These are phyloP conservation scores for Zelopaecilomyces penicillatus DNA, from an alignment of 2,329 filamentous ascomycete species.

Conservation along the genomic window DNA sequence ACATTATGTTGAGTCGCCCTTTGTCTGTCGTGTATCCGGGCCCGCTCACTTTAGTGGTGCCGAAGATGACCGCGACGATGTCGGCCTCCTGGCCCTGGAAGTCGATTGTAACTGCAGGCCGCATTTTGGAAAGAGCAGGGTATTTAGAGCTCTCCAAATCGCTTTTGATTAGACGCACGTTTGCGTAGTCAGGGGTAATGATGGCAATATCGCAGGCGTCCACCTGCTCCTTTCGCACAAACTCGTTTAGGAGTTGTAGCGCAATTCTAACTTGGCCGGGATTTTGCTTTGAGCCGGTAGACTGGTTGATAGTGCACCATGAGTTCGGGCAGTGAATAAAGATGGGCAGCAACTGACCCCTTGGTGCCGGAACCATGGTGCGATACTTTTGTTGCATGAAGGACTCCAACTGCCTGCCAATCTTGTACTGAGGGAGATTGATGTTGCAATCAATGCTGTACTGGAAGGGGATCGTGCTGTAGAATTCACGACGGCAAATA, in stretches of 20 bases:
- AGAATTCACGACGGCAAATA: slow-evolving; percentile 8
- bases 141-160: slow-evolving; percentile 7
- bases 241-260: slow-evolving; percentile 11
- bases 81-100: slow-evolving; percentile 17
- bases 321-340: slow-evolving; percentile 14
- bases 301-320: not conserved
- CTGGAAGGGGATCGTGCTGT: slow-evolving; percentile 6
- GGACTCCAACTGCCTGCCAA: not conserved
- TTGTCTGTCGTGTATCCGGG: slow-evolving; percentile 10
- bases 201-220: slow-evolving; percentile 9
- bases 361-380: not conserved
- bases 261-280: slow-evolving; percentile 12
- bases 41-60: slow-evolving; percentile 5
- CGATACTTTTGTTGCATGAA: slow-evolving; percentile 5
- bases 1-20: slow-evolving; percentile 12
- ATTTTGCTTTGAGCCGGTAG: slow-evolving; percentile 7
- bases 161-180: slow-evolving; percentile 5
- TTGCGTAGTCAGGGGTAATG: slow-evolving; percentile 12
- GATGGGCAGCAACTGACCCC: slow-evolving; percentile 6
- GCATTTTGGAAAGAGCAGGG: slow-evolving; percentile 7
- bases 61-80: slow-evolving; percentile 14
- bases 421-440: not conserved
- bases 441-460: slow-evolving; percentile 6
- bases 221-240: slow-evolving; percentile 6
- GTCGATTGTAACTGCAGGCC: slow-evolving; percentile 10